Conservation (phyloP, 2,329 filamentous ascomycete genomes). For the Hypoxylon sp. region DNA sequence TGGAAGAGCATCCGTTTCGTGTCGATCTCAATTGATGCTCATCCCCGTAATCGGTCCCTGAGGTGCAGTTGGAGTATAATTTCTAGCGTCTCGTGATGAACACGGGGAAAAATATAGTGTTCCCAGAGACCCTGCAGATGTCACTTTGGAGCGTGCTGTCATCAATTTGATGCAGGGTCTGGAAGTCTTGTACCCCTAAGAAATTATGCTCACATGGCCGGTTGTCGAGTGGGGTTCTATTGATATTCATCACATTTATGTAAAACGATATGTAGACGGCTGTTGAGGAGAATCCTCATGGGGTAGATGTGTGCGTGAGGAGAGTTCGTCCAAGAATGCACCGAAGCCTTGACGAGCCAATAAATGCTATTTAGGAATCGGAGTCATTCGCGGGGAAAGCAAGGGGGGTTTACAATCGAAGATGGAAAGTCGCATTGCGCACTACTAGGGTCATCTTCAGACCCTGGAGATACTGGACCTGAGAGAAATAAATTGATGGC, state of each 20-base stretch:
- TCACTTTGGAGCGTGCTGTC: slow-evolving; percentile 15
- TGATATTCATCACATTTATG: slow-evolving; percentile 30
- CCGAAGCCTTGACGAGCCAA: slow-evolving; percentile 22
- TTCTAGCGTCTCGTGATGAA: slow-evolving; percentile 8
- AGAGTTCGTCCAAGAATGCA: slow-evolving; percentile 19
- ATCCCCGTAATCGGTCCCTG: slow-evolving; percentile 11
- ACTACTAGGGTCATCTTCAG: slow-evolving; percentile 32
- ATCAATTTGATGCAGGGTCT: slow-evolving; percentile 29
- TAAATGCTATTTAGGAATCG: slow-evolving; percentile 19
- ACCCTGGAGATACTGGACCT: slow-evolving; percentile 40
- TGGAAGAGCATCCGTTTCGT: slow-evolving; percentile 4
- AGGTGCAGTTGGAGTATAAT: slow-evolving; percentile 17
- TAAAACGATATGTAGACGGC: slow-evolving; percentile 27
- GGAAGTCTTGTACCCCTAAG: slow-evolving; percentile 23
- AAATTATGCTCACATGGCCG: slow-evolving; percentile 28
- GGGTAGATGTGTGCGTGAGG: slow-evolving; percentile 5
- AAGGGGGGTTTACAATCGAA: slow-evolving; percentile 27
- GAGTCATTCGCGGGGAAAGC: slow-evolving; percentile 32
- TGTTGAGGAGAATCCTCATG: slow-evolving; percentile 15
- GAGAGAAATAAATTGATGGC: slow-evolving; percentile 37
- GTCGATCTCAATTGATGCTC: slow-evolving; percentile 4
- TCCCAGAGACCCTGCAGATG: slow-evolving; percentile 28
- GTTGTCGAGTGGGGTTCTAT: slow-evolving; percentile 23
- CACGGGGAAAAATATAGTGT: slow-evolving; percentile 5
- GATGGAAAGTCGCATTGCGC: slow-evolving; percentile 37